These are phyloP conservation scores for Dryas alaskensis DNA, from an alignment of 306 rosid species.

Conservation along the genomic window DNA sequence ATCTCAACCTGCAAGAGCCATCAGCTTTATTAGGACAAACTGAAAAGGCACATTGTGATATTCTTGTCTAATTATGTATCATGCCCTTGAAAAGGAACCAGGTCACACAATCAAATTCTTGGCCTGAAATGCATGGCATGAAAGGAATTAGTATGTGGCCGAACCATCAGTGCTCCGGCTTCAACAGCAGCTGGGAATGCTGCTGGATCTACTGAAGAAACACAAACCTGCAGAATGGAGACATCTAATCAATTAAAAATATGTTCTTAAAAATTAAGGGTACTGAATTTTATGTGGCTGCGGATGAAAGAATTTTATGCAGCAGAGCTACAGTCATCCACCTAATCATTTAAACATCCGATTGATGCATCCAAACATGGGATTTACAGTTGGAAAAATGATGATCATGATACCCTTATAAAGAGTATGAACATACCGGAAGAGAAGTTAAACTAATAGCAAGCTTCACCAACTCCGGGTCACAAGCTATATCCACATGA, in stretches of 20 bases:
- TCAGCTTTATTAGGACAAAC: conserved; percentile 8
- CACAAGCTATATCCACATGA: conserved; percentile 96
- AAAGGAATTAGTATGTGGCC: conserved; percentile 26
- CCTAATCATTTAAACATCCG: background rate
- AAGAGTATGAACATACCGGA: conserved; percentile 50
- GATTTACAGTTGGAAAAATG: background rate
- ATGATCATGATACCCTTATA: conserved; percentile 5
- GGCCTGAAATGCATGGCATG: conserved; percentile 14
- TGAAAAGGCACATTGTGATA: background rate
- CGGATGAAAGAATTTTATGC: background rate
- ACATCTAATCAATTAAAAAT: background rate
- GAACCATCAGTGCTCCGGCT: conserved; percentile 88
- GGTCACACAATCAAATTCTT: background rate
- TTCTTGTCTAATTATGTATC: conserved; percentile 11
- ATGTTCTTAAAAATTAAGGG: too few species aligned
- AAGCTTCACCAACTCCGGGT: conserved; percentile 86
- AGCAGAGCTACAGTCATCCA: background rate
- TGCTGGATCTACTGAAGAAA: conserved; percentile 82
- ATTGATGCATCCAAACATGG: too few species aligned
- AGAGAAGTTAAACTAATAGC: conserved; percentile 78
- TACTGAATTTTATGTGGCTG: too few species aligned
- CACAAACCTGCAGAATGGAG: conserved; percentile 66
- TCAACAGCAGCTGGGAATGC: conserved; percentile 72
- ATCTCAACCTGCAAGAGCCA: conserved; percentile 70
- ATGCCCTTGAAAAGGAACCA: conserved; percentile 3